These are phyloP conservation scores for Pichia manshurica DNA, from an alignment of 805 yeast genomes.

Conservation along the genomic window DNA sequence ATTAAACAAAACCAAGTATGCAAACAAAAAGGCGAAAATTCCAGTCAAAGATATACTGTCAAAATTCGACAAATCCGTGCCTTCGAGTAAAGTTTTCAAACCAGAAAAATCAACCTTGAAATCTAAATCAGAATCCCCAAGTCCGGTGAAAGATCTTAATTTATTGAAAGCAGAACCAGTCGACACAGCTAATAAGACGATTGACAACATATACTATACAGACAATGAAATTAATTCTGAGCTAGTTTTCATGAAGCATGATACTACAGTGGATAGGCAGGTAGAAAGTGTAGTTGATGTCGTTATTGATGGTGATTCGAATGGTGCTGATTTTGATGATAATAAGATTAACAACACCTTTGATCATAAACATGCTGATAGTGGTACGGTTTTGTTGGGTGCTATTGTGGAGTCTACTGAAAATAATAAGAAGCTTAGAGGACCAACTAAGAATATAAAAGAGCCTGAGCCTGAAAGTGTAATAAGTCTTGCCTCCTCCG, in stretches of 20 bases:
- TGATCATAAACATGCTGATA: not conserved
- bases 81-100: slow-evolving; percentile 15
- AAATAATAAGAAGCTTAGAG: slow-evolving; percentile 3
- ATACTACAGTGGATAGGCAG: too few relatives aligned
- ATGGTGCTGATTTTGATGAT: not conserved
- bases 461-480: not conserved
- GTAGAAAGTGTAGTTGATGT: too few relatives aligned
- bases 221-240: too few relatives aligned
- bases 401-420: not conserved
- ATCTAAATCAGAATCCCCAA: not conserved
- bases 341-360: not conserved
- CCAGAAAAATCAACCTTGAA: not conserved
- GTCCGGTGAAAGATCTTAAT: not conserved
- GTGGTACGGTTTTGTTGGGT: not conserved
- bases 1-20: slow-evolving; percentile 1
- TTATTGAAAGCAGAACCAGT: too few relatives aligned
- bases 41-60: slow-evolving; percentile 14
- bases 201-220: too few relatives aligned
- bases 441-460: slow-evolving; percentile 19
- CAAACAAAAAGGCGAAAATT: slow-evolving; percentile 5
- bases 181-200: too few relatives aligned
- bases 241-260: too few relatives aligned
- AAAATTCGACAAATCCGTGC: slow-evolving; percentile 17
- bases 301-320: not conserved
- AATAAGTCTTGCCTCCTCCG: slow-evolving; percentile 11